A percentile compares a stretch with the other conserved stretches of the same genome.
These are phyloP conservation scores for Saccharomyces kudriavzevii DNA, from an alignment of 805 yeast genomes.

Conservation along the genomic window DNA sequence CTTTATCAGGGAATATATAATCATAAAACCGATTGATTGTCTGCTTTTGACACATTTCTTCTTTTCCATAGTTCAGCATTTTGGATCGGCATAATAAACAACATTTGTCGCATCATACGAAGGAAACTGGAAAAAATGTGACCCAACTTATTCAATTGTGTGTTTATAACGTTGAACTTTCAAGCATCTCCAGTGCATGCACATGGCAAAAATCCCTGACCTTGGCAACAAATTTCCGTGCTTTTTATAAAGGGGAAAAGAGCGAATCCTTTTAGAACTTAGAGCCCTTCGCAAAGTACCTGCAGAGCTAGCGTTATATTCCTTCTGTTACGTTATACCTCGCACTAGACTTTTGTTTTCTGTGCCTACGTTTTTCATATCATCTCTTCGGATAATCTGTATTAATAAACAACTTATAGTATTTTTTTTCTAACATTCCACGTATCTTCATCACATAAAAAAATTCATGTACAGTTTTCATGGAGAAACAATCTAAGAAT, in stretches of 20 bases:
- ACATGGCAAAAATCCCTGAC: not conserved
- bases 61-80: not conserved
- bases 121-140: not conserved
- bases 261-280: not conserved
- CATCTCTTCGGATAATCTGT: not conserved
- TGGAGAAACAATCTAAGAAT: not conserved
- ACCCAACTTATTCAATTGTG: not conserved
- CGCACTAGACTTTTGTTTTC: not conserved
- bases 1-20: not conserved
- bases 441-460: not conserved
- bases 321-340: not conserved
- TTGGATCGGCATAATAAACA: not conserved
- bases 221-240: not conserved
- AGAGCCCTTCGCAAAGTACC: not conserved
- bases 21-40: not conserved
- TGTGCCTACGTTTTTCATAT: not conserved
- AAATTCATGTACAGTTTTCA: not conserved
- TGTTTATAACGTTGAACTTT: not conserved
- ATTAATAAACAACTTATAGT: not conserved
- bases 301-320: not conserved
- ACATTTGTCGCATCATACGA: not conserved
- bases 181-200: not conserved
- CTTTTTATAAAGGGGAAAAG: not conserved
- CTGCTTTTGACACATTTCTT: not conserved
- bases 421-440: not conserved